These are phyloP conservation scores for Backusella liffmaniae DNA, from an alignment of 192 early-diverging fungal genomes.

Conservation along the genomic window DNA sequence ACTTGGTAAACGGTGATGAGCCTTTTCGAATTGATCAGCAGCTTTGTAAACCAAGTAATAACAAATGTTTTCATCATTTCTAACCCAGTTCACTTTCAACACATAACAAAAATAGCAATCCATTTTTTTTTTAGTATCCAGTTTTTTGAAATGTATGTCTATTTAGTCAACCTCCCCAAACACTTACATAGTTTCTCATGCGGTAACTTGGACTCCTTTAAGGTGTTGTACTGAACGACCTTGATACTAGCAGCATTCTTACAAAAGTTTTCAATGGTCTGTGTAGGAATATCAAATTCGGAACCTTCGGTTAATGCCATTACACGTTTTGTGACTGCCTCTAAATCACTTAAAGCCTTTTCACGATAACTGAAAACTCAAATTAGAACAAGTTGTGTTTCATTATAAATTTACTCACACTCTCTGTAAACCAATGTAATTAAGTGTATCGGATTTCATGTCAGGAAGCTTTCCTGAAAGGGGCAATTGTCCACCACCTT, in stretches of 20 bases:
- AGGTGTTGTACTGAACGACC: conserved; percentile 61
- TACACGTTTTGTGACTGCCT: conserved; percentile 47
- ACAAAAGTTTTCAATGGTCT: conserved; percentile 78
- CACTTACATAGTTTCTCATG: conserved; percentile 49
- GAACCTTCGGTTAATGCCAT: conserved; percentile 44
- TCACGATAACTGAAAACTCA: conserved; percentile 62
- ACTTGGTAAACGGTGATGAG: conserved; percentile 39
- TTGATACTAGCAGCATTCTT: conserved; percentile 74
- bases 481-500: conserved; percentile 73
- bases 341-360: conserved; percentile 72
- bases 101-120: not conserved
- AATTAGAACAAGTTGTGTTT: not conserved
- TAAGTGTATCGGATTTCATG: conserved; percentile 95
- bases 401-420: conserved; percentile 47
- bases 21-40: conserved; percentile 59
- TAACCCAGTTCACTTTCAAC: conserved; percentile 43
- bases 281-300: conserved; percentile 51
- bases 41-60: conserved; percentile 68
- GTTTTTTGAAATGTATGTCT: not conserved
- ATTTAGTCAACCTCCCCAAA: not conserved
- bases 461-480: conserved; percentile 87
- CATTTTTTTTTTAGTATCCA: not conserved
- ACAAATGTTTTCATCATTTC: conserved; percentile 56
- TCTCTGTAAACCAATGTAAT: conserved; percentile 82
- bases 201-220: conserved; percentile 56